Conservation (phyloP, 2,329 filamentous ascomycete species). For the Orbilia ellipsospora region DNA sequence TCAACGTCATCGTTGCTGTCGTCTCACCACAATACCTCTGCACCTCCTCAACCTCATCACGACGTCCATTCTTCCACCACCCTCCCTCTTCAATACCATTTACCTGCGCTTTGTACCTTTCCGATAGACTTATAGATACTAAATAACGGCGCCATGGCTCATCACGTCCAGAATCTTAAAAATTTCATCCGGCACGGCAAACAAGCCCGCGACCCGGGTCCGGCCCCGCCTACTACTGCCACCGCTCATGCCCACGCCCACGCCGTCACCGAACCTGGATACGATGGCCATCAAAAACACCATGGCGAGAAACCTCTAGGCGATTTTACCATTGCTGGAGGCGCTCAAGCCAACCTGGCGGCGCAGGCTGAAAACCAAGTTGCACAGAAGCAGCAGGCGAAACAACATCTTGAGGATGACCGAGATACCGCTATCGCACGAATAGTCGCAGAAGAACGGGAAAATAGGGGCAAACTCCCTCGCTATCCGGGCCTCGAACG, state of each 20-base stretch:
- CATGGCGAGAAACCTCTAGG: constrained; percentile 68
- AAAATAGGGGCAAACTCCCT: constrained; percentile 84
- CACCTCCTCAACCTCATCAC: not conserved
- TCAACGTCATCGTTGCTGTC: constrained; percentile 5
- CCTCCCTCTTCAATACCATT: not conserved
- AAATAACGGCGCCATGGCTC: constrained; percentile 68
- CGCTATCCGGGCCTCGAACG: constrained; percentile 84
- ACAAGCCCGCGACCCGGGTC: constrained; percentile 78
- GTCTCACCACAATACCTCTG: not conserved
- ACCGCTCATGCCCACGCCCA: constrained; percentile 68
- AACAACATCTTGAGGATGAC: constrained; percentile 65
- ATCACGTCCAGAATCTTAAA: constrained; percentile 87
- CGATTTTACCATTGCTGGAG: constrained; percentile 72
- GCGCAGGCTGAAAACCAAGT: constrained; percentile 74
- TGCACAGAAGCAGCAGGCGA: constrained; percentile 60
- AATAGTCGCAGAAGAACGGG: constrained; percentile 90
- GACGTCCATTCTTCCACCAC: not conserved
- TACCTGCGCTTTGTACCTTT: not conserved
- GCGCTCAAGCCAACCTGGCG: constrained; percentile 73
- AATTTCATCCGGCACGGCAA: constrained; percentile 99
- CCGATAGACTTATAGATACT: constrained; percentile 20
- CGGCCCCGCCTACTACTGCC: constrained; percentile 71
- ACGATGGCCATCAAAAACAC: constrained; percentile 59
- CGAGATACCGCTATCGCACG: constrained; percentile 79
- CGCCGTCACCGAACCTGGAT: constrained; percentile 68